Base-by-base conservation (phyloP, 768 basidiomycete species). In the Termitomyces sp. region DNA sequence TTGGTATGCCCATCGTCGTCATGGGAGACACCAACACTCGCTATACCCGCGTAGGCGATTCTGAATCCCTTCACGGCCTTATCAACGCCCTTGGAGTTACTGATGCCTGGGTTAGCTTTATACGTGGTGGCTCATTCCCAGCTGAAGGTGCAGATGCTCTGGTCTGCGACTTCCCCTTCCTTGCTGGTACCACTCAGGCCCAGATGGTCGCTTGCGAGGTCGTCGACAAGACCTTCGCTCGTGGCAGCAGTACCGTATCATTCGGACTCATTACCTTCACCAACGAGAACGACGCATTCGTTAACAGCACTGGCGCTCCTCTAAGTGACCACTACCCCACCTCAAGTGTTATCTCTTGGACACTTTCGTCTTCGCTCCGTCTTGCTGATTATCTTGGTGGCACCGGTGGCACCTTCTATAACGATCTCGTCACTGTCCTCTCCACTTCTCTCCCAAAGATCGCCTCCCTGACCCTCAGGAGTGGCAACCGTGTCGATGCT, bases 11-110 rank as follows among this genome's bases (percentile, higher is more conserved):
- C 2, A 64, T 74, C 24, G 55, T 76, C 52, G 63, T 75, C 45
- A 71, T 74, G 64, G 75, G 75, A 16, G 75, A 76, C 63, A 76
- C 74, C 22, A 76, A 76, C 49, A 44, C 67, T 14, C 68, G 74
- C 3, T 75, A 75, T 59, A 72, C 72, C n/a, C 66, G 71, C 40
- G 50, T 61, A 3, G 69, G 67, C 13, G 72, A 74, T 62, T 62
- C 62, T 12, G 71, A 69, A 10, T 63, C 62, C 9, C 62, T 74
- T 27, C 64, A 57, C 24, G 55, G 52, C 13, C 60, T 73, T 54
- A 27, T 71, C 24, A 45, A 61, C 50, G 60, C 53, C 44, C 68
- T 66, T 12, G 65, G 63, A 5, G 48, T 70, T 14, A 66, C 63
- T 32, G 72, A 73, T 58, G 60, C 69, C 7, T 76, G 74, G 75